phyloP scores from a whole-genome alignment of 2,329 filamentous ascomycete species.

The Xylariaceae sp. region DNA sequence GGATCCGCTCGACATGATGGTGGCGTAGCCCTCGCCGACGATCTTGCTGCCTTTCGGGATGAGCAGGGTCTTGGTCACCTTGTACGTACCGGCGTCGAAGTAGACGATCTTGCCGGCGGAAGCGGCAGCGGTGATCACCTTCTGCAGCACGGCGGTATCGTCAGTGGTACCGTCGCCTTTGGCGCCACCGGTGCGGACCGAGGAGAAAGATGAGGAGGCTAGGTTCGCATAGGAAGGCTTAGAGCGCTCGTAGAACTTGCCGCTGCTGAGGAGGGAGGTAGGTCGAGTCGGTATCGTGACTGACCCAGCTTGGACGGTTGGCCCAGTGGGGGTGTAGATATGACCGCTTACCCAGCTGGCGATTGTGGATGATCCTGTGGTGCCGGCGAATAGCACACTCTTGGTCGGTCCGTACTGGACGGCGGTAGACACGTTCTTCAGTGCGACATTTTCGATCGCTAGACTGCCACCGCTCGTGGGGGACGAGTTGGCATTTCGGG shows the following conservation, averaged over 20 bases:
- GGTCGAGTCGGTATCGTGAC: conserved; percentile 44
- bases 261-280: conserved; percentile 48
- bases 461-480: conserved; percentile 39
- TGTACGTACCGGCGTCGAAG: conserved; percentile 59
- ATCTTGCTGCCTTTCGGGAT: conserved; percentile 50
- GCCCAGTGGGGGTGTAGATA: conserved; percentile 49
- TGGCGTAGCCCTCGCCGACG: conserved; percentile 53
- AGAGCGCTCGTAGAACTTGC: conserved; percentile 64
- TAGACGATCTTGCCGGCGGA: conserved; percentile 53
- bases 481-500: conserved; percentile 32
- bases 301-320: conserved; percentile 44
- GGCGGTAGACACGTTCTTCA: conserved; percentile 35
- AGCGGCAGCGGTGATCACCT: conserved; percentile 54
- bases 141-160: conserved; percentile 69
- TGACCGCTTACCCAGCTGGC: conserved; percentile 63
- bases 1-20: conserved; percentile 47
- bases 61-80: conserved; percentile 51
- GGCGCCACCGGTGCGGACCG: conserved; percentile 63
- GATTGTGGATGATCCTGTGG: conserved; percentile 40
- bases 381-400: conserved; percentile 51
- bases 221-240: conserved; percentile 71
- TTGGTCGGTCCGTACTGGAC: conserved; percentile 42
- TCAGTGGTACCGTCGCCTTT: conserved; percentile 71
- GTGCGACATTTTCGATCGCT: conserved; percentile 43
- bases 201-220: conserved; percentile 58